These are phyloP conservation scores for Phytophthora pluvialis DNA, from an alignment of 352 stramenopile genomes.

Conservation along the genomic window DNA sequence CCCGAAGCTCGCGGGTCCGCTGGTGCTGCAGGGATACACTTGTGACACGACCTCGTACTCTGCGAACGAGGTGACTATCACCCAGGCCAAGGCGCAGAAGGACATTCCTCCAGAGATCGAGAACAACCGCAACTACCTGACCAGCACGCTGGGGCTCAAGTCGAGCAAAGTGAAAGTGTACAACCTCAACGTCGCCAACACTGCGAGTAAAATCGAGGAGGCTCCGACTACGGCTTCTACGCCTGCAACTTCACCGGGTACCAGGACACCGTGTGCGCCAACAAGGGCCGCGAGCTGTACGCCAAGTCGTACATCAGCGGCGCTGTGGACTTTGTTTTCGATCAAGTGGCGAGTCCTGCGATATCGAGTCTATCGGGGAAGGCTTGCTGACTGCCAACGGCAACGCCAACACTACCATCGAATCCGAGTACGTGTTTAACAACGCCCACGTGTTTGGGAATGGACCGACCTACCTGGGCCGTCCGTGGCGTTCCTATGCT, in stretches of 20 bases:
- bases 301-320: constrained; percentile 9
- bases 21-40: constrained; percentile 18
- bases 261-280: constrained; percentile 25
- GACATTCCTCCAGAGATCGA: not conserved
- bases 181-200: constrained; percentile 30
- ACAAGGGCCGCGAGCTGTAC: constrained; percentile 13
- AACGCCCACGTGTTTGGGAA: not conserved
- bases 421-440: constrained; percentile 21
- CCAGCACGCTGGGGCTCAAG: constrained; percentile 12
- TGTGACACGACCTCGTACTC: constrained; percentile 18
- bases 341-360: constrained; percentile 20
- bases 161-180: constrained; percentile 13
- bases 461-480: constrained; percentile 12
- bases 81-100: constrained; percentile 12
- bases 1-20: not conserved
- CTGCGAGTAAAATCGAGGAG: constrained; percentile 1
- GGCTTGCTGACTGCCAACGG: constrained; percentile 21
- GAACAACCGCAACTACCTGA: constrained; percentile 12
- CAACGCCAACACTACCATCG: not conserved
- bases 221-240: constrained; percentile 18
- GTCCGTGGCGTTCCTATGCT: constrained; percentile 14
- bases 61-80: constrained; percentile 22
- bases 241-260: constrained; percentile 21
- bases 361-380: constrained; percentile 15
- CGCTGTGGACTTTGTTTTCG: constrained; percentile 25